Percentiles rank a stretch among this genome's conserved stretches.
phyloP scores from a whole-genome alignment of 257 asterid species.

The Gentiana dahurica region DNA sequence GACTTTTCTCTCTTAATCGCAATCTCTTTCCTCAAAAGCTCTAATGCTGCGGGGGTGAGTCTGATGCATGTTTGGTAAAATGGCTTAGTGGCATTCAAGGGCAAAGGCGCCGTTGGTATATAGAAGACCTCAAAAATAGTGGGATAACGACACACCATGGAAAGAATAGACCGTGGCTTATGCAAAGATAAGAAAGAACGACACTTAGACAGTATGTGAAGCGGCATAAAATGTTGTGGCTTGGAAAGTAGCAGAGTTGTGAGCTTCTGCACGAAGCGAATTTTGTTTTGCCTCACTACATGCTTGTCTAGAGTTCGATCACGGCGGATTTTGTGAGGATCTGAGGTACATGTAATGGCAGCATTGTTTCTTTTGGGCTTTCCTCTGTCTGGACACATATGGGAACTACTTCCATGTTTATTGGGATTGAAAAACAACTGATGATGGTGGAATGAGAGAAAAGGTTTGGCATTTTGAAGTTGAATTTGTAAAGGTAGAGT shows the following conservation, averaged over 20 bases:
- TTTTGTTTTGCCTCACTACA: slow-evolving; percentile 59
- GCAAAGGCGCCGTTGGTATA: slow-evolving; percentile 53
- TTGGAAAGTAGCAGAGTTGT: slow-evolving; percentile 81
- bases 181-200: slow-evolving; percentile 55
- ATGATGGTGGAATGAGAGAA: slow-evolving; percentile 11
- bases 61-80: slow-evolving; percentile 75
- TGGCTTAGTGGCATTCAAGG: slow-evolving; percentile 49
- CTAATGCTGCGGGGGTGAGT: slow-evolving; percentile 77
- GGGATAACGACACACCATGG: slow-evolving; percentile 82
- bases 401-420: neutral
- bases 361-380: neutral
- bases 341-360: slow-evolving; percentile 30
- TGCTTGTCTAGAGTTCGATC: slow-evolving; percentile 70
- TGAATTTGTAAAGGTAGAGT: slow-evolving; percentile 11
- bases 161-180: slow-evolving; percentile 46
- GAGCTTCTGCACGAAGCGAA: slow-evolving; percentile 73
- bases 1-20: slow-evolving; percentile 46
- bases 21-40: slow-evolving; percentile 42
- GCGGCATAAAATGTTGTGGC: slow-evolving; percentile 73
- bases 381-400: neutral
- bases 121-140: slow-evolving; percentile 71
- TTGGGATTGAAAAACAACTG: neutral
- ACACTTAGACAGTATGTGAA: slow-evolving; percentile 56
- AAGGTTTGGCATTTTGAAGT: slow-evolving; percentile 7
- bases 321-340: slow-evolving; percentile 61